Conservation (phyloP, 768 basidiomycete species). For the Hygrophoropsis aurantiaca region DNA sequence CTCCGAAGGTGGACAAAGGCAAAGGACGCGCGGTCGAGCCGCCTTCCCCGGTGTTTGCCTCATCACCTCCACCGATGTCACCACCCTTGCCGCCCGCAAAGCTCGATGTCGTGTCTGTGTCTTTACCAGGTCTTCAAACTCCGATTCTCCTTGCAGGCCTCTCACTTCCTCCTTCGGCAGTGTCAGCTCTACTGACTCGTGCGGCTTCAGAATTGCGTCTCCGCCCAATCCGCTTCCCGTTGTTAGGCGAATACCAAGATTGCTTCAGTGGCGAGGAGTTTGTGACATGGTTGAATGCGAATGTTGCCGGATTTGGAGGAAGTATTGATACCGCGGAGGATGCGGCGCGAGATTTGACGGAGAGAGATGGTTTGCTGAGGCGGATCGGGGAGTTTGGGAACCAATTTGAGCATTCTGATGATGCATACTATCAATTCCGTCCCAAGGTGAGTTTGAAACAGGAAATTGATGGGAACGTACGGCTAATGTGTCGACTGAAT, state of each 20-base stretch:
- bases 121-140: conserved; percentile 39
- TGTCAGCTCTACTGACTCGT: conserved; percentile 69
- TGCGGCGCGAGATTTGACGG: conserved; percentile 53
- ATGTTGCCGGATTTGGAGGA: conserved; percentile 76
- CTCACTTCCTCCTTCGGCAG: conserved; percentile 57
- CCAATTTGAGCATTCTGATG: conserved; percentile 72
- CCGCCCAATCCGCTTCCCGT: conserved; percentile 69
- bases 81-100: conserved; percentile 52
- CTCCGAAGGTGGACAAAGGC: conserved; percentile 78
- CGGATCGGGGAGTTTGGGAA: conserved; percentile 84
- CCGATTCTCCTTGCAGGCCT: conserved; percentile 78
- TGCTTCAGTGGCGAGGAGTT: conserved; percentile 91
- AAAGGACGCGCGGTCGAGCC: conserved; percentile 65
- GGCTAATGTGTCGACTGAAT: conserved; percentile 18
- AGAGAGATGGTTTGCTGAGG: conserved; percentile 57
- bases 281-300: conserved; percentile 76
- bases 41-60: conserved; percentile 27
- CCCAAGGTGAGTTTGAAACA: conserved; percentile 58
- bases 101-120: conserved; percentile 35
- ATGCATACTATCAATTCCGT: conserved; percentile 83
- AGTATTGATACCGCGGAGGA: conserved; percentile 79
- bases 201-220: conserved; percentile 74
- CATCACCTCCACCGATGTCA: conserved; percentile 65
- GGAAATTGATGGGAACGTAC: too few relatives aligned
- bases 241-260: conserved; percentile 82